phyloP scores from a whole-genome alignment of 2,329 filamentous ascomycete species.

The Penicillium polonicum region DNA sequence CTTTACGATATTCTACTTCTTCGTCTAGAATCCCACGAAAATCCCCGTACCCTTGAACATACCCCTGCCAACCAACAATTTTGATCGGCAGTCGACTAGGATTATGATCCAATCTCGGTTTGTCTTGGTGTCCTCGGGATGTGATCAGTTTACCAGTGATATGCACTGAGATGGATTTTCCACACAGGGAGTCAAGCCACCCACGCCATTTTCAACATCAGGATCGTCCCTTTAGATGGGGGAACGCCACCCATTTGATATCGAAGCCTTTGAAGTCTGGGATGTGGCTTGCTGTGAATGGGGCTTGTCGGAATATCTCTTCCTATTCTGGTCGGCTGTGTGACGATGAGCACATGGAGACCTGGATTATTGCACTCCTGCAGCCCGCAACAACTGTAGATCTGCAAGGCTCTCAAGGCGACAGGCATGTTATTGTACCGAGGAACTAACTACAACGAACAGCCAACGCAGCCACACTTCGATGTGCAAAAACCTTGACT shows the following conservation, averaged over 20 bases:
- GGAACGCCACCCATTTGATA: not conserved
- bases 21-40: not conserved
- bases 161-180: not conserved
- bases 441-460: not conserved
- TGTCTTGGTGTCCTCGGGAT: not conserved
- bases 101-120: not conserved
- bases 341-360: not conserved
- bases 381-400: not conserved
- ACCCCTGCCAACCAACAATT: not conserved
- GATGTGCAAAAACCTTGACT: not conserved
- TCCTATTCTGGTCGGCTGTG: not conserved
- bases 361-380: not conserved
- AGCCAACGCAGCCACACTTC: not conserved
- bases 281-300: not conserved
- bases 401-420: not conserved
- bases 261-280: not conserved
- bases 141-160: not conserved
- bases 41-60: not conserved
- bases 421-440: not conserved
- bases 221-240: constrained; percentile 11
- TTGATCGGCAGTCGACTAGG: not conserved
- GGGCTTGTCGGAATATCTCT: not conserved
- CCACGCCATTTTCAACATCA: not conserved
- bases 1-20: not conserved
- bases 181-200: not conserved